Evolutionary conservation across 2,329 filamentous ascomycete species (phyloP), one percentile per base, ranked within the genome.

Genomic region (Proliferodiscus dingleyae): DNA sequence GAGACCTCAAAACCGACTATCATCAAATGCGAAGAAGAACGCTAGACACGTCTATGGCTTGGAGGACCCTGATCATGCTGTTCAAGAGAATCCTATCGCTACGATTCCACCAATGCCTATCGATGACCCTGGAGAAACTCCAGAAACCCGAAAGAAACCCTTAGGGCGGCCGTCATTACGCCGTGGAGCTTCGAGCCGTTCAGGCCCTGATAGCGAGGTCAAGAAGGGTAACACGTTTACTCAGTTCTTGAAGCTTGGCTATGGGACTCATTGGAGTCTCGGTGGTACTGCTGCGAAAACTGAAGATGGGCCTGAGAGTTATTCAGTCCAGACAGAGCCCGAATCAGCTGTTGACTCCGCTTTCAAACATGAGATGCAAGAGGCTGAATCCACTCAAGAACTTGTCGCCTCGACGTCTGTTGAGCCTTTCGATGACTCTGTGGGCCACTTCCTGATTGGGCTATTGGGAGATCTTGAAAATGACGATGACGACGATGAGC

Each of bases 231-330:
- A 37, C 16, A 79, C 71, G 45, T 71, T 83, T 56, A 74, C 83
- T 59, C 77, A 74, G 52, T 85, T 81, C 57, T 70, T 87, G 41
- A 87, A 81, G 57, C 65, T 84, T 40, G 80, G 80, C 4, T 84
- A 84, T 53, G 80, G 80, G 22, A 82, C 77, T n/a, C 80, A 82
- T 54, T 84, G 80, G 80, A 72, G 73, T 11, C 59, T 81, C 2
- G 68, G 69, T 4, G 51, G 59, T 18, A 45, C 51, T 52, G 32
- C 49, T 13, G 43, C 49, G 16, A 52, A 52, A 34, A 34, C 28
- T 13, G 47, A 48, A 30, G 39, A 37, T 4, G 18, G 15, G 11
- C 24, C 13, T 23, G 41, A 47, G 18, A 9, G 28, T 29, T 6
- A 24, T 19, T 16, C 9, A 23, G 21, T 24, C 34, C 23, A 11